Percentiles rank a stretch among this genome's conserved stretches.
phyloP scores from a whole-genome alignment of 2,329 filamentous ascomycete genomes.

The Diplodia seriata region DNA sequence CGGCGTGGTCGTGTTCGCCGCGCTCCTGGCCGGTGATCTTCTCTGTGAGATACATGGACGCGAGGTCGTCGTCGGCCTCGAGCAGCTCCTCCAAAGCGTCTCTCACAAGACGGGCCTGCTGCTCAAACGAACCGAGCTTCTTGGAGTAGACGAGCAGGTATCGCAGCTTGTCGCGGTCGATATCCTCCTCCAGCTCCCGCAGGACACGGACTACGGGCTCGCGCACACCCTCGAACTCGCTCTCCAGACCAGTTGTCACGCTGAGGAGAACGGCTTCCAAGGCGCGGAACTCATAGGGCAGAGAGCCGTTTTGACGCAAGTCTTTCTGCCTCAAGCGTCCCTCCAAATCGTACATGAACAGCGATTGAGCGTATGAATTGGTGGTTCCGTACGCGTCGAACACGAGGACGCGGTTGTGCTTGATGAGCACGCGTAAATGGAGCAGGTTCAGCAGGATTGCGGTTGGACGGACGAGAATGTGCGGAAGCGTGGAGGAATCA shows the following conservation, averaged over 20 bases:
- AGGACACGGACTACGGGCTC: constrained; percentile 91
- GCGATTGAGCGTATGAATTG: constrained; percentile 91
- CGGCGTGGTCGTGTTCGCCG: constrained; percentile 86
- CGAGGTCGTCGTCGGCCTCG: constrained; percentile 93
- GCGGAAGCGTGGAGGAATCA: constrained; percentile 91
- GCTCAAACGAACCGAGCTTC: constrained; percentile 94
- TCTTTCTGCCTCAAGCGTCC: constrained; percentile 87
- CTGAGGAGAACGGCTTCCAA: constrained; percentile 94
- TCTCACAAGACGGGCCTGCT: constrained; percentile 91
- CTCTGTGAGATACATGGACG: constrained; percentile 94
- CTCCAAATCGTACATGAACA: constrained; percentile 97
- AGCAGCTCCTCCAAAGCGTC: constrained; percentile 95
- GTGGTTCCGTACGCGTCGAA: constrained; percentile 97
- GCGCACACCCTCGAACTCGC: constrained; percentile 91
- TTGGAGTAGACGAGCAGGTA: constrained; percentile 93
- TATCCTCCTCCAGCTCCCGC: constrained; percentile 91
- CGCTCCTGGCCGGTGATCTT: constrained; percentile 76
- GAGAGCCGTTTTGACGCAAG: constrained; percentile 55
- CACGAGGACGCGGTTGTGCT: constrained; percentile 89
- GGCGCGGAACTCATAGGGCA: constrained; percentile 95
- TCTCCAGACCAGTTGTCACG: constrained; percentile 88
- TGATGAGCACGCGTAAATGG: constrained; percentile 95
- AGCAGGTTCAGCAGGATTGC: constrained; percentile 94
- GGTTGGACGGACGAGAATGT: constrained; percentile 90
- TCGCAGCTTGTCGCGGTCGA: constrained; percentile 91